These are phyloP conservation scores for Paralagenidium karlingii DNA, from an alignment of 352 stramenopile species.

Conservation along the genomic window DNA sequence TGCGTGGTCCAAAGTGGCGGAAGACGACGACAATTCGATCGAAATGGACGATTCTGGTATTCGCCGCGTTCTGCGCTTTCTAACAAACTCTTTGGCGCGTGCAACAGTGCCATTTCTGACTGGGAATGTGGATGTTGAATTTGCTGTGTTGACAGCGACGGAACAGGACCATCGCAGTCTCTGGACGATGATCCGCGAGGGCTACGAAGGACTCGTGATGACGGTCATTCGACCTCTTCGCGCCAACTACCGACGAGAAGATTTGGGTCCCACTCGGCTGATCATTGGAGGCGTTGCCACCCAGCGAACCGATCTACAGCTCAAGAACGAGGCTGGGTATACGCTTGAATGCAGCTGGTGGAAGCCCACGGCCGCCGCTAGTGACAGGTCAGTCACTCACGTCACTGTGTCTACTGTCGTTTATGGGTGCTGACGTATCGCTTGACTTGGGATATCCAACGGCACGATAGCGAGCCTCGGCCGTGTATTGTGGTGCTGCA, in stretches of 20 bases:
- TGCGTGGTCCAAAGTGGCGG: too few species aligned
- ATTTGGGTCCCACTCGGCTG: slow-evolving; percentile 45
- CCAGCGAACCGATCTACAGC: slow-evolving; percentile 50
- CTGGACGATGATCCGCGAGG: slow-evolving; percentile 73
- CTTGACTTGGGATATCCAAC: too few species aligned
- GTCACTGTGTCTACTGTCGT: too few species aligned
- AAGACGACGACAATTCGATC: too few species aligned
- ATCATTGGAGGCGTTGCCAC: slow-evolving; percentile 46
- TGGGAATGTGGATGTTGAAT: too few species aligned
- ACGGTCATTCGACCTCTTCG: slow-evolving; percentile 68
- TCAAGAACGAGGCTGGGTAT: slow-evolving; percentile 59
- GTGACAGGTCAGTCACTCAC: neutral
- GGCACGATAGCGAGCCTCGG: slow-evolving; percentile 6
- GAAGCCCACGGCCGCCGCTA: slow-evolving; percentile 26
- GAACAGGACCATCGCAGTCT: slow-evolving; percentile 41
- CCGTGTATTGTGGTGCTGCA: slow-evolving; percentile 77
- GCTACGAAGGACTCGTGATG: slow-evolving; percentile 69
- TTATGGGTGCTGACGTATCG: too few species aligned
- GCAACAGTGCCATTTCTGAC: too few species aligned
- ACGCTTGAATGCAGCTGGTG: slow-evolving; percentile 82
- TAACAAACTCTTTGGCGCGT: too few species aligned
- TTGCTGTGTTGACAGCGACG: too few species aligned
- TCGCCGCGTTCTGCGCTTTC: too few species aligned
- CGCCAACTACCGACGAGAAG: slow-evolving; percentile 39
- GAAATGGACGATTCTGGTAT: too few species aligned